These are phyloP conservation scores for Pseudogymnoascus sp. DNA, from an alignment of 2,329 filamentous ascomycete species.

Conservation along the genomic window DNA sequence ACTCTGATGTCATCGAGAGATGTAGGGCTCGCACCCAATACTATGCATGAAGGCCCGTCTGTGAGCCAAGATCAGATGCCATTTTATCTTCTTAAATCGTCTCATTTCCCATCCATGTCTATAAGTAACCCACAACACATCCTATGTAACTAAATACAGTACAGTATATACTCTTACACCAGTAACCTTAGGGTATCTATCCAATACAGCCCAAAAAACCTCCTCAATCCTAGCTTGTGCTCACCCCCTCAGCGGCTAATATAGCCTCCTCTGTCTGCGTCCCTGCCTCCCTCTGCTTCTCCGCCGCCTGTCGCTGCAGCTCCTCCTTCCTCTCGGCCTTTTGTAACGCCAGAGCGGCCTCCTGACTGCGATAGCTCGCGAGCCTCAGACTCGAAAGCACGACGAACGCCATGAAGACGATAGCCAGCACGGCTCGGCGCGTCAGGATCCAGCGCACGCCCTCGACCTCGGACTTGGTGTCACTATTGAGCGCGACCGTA, in stretches of 20 bases:
- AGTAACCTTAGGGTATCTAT: not conserved
- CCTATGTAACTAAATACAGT: not conserved
- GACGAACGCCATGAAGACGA: conserved; percentile 57
- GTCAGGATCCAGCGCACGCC: conserved; percentile 80
- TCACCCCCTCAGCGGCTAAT: conserved; percentile 4
- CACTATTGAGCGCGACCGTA: conserved; percentile 79
- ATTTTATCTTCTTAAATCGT: not conserved
- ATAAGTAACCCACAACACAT: not conserved
- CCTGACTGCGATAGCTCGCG: conserved; percentile 43
- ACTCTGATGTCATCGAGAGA: not conserved
- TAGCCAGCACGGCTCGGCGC: conserved; percentile 55
- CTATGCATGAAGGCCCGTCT: not conserved
- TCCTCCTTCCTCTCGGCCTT: conserved; percentile 22
- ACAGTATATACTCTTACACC: not conserved
- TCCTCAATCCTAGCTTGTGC: not conserved
- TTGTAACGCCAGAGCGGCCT: conserved; percentile 21
- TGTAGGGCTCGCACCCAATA: not conserved
- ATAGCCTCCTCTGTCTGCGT: conserved; percentile 6
- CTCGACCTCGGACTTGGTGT: conserved; percentile 87
- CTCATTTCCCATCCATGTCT: not conserved
- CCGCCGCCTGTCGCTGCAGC: conserved; percentile 46
- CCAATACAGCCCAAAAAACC: not conserved
- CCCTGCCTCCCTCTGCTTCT: not conserved
- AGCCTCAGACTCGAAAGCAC: conserved; percentile 55
- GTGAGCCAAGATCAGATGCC: not conserved